phyloP scores from a whole-genome alignment of 495 filamentous ascomycete genomes.

The Penicillium cataractarum region DNA sequence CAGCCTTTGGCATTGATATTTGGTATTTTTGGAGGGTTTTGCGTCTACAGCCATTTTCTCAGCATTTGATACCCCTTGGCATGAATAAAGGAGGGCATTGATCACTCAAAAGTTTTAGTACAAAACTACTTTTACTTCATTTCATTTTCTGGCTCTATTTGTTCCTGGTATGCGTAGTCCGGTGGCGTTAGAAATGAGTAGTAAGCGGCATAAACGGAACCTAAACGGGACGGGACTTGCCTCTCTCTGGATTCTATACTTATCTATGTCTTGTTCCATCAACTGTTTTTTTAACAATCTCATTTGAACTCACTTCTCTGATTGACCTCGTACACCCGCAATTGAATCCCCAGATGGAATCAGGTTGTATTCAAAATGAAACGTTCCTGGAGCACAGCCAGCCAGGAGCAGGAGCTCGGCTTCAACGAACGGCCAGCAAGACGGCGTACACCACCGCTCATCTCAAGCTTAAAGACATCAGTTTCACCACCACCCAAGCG shows the following conservation, averaged over 20 bases:
- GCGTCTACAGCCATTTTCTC: neutral
- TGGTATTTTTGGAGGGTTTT: neutral
- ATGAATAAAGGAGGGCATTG: neutral
- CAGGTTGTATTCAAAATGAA: conserved; percentile 17
- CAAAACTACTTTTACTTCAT: too few species aligned
- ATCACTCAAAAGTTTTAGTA: neutral
- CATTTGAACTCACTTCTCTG: neutral
- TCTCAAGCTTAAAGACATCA: conserved; percentile 17
- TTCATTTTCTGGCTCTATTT: too few species aligned
- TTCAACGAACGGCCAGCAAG: neutral
- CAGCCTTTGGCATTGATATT: neutral
- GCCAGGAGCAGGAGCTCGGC: conserved; percentile 5
- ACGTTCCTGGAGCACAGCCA: conserved; percentile 18
- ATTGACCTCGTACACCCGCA: neutral
- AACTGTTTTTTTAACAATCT: neutral
- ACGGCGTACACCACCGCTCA: neutral
- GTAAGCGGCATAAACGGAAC: too few species aligned
- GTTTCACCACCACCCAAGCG: conserved; percentile 23
- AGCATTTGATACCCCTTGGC: neutral
- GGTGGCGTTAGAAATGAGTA: too few species aligned
- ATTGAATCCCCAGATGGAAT: neutral
- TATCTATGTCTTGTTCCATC: neutral
- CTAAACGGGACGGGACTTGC: too few species aligned
- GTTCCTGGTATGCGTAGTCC: too few species aligned
- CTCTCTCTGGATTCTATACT: neutral